A percentile compares a stretch with the other conserved stretches of the same genome.
These are phyloP conservation scores for Fusarium oxysporum DNA, from an alignment of 2,329 filamentous ascomycete genomes.

Conservation along the genomic window DNA sequence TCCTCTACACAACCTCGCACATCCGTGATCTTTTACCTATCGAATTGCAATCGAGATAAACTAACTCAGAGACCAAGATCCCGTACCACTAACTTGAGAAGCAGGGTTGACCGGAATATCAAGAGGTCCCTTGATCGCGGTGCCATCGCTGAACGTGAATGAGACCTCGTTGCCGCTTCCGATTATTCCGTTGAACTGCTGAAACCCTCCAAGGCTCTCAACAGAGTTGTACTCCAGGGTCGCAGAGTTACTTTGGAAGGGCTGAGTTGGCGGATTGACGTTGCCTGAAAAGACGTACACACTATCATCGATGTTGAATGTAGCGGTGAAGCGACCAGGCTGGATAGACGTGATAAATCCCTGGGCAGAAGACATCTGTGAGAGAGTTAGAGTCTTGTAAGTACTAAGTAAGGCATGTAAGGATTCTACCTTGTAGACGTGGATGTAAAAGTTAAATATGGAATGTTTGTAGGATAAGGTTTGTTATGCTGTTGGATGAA, in stretches of 20 bases:
- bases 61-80: background rate
- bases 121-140: background rate
- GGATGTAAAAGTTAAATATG: background rate
- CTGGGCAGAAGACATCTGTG: background rate
- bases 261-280: background rate
- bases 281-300: background rate
- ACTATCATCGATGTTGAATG: rapidly evolving
- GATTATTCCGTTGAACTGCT: background rate
- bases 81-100: background rate
- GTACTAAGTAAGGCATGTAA: rapidly evolving
- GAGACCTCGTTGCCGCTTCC: background rate
- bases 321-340: background rate
- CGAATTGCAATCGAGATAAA: rapidly evolving
- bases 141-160: background rate
- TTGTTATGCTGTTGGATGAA: no score
- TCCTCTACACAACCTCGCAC: no score
- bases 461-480: background rate
- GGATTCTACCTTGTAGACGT: background rate
- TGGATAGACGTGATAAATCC: rapidly evolving
- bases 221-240: background rate
- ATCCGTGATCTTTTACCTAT: rapidly evolving
- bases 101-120: background rate
- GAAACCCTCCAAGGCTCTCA: rapidly evolving
- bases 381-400: background rate
- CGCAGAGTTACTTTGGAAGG: background rate